Evolutionary conservation across 306 rosid genomes (phyloP), one percentile per base, ranked within the genome.

Genomic region (Lathyrus tuberosus): DNA sequence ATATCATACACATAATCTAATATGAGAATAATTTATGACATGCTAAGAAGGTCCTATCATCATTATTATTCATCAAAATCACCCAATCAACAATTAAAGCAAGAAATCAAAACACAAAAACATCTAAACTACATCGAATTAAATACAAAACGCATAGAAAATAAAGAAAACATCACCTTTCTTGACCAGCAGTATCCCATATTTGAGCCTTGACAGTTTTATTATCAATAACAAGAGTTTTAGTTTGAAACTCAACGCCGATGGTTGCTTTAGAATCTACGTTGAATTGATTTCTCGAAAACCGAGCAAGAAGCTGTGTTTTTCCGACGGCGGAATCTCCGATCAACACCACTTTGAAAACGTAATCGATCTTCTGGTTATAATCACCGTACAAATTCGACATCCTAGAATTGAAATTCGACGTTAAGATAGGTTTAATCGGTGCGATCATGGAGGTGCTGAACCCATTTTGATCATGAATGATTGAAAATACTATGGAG

Each of bases 121-220:
- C 15, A 28, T 4, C n/a, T 12, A 62, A 37, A 72, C 40, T 10
- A 52, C 15, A 28, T 0, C 20, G 0, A 48, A 67, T 8, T 8
- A 30, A 24, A 26, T 1, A 9, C 22, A 18, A 76, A 59, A 47
- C 10, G 38, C 38, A 10, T 2, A 17, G 10, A 0, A 2, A 13
- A 1, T 5, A 26, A 49, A 8, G 6, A 12, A 54, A 28, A 6
- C 0, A 2, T 2, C 8, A 90, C 96, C 96, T 87, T 78, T 90
- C 96, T 79, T 90, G 96, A 70, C 96, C 96, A 14, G 96, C 96
- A 20, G 96, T 90, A 51, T 90, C 96, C 96, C 96, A 87, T 58
- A 90, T 90, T 74, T 87, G 96, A 5, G 94, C 85, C 78, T 90
- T 90, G 30, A 90, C 94, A 5, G 85, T 90, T 47, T 90, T 90